Conservation (phyloP, 2,329 filamentous ascomycete genomes). For the Pseudocercospora cruenta region DNA sequence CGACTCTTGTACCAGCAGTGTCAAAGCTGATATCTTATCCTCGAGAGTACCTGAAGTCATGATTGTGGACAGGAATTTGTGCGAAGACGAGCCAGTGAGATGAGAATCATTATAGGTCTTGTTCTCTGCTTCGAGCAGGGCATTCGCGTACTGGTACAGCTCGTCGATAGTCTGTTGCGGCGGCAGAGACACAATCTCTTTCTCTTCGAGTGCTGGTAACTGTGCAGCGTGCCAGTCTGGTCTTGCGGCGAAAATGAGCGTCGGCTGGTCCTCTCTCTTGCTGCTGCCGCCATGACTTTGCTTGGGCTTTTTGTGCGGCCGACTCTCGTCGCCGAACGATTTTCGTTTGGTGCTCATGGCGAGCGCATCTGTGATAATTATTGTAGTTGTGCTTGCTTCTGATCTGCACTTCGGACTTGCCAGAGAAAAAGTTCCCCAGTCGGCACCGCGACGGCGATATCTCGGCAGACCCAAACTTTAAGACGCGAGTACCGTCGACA, state of each 20-base stretch:
- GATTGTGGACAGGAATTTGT: conserved; percentile 95
- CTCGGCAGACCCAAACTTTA: not conserved
- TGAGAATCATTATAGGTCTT: conserved; percentile 72
- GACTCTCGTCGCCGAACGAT: conserved; percentile 26
- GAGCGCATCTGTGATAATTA: not conserved
- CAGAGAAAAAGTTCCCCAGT: conserved; percentile 5
- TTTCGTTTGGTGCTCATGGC: conserved; percentile 44
- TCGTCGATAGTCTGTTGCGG: conserved; percentile 59
- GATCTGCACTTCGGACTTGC: not conserved
- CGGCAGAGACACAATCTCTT: conserved; percentile 50
- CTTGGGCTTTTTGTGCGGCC: conserved; percentile 37
- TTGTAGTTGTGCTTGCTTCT: not conserved
- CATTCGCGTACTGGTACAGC: conserved; percentile 71
- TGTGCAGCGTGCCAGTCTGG: conserved; percentile 69
- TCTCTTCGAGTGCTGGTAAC: conserved; percentile 56
- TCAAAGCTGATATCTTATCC: conserved; percentile 94
- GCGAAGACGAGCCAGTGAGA: conserved; percentile 78
- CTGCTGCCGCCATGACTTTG: conserved; percentile 24
- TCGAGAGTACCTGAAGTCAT: conserved; percentile 95
- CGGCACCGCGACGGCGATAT: not conserved
- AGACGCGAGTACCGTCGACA: not conserved
- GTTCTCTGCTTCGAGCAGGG: conserved; percentile 77
- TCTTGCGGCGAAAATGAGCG: conserved; percentile 57
- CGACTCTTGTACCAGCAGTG: conserved; percentile 92
- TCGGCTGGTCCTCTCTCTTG: conserved; percentile 22